These are phyloP conservation scores for Backusella circina DNA, from an alignment of 192 early-diverging fungal genomes.

Conservation along the genomic window DNA sequence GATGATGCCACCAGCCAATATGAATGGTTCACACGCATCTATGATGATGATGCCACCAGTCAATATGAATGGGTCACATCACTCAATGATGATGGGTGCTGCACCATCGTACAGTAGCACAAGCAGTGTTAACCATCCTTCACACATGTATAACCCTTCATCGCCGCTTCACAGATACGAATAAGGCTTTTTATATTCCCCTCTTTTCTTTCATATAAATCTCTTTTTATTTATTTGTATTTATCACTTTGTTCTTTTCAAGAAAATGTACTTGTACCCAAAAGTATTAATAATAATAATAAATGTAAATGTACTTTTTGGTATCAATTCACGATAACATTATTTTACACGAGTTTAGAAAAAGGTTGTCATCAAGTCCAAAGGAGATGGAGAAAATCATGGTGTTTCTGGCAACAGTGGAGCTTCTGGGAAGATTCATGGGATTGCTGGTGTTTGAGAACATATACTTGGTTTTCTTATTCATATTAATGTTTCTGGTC, in stretches of 20 bases:
- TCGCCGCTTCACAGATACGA: constrained; percentile 2
- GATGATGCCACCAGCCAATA: background rate
- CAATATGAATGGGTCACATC: background rate
- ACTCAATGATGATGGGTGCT: background rate
- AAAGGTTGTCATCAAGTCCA: too few relatives aligned
- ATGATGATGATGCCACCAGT: background rate
- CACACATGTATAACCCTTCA: background rate
- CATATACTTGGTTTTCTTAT: too few relatives aligned
- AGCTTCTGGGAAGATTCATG: too few relatives aligned
- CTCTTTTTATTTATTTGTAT: background rate
- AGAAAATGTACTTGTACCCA: background rate
- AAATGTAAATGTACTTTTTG: background rate
- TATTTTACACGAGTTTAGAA: too few relatives aligned
- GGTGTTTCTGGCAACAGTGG: too few relatives aligned
- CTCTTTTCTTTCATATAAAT: background rate
- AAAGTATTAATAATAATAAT: background rate
- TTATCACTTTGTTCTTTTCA: background rate
- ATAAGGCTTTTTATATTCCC: background rate
- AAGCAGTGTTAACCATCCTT: background rate
- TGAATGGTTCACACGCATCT: background rate
- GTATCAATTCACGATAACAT: too few relatives aligned
- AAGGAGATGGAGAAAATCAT: too few relatives aligned
- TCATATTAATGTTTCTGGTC: too few relatives aligned
- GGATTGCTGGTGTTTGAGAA: too few relatives aligned
- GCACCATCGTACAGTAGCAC: background rate